Evolutionary conservation across 2,329 filamentous ascomycete species (phyloP).

Genomic region (Ceratocystis destructans): DNA sequence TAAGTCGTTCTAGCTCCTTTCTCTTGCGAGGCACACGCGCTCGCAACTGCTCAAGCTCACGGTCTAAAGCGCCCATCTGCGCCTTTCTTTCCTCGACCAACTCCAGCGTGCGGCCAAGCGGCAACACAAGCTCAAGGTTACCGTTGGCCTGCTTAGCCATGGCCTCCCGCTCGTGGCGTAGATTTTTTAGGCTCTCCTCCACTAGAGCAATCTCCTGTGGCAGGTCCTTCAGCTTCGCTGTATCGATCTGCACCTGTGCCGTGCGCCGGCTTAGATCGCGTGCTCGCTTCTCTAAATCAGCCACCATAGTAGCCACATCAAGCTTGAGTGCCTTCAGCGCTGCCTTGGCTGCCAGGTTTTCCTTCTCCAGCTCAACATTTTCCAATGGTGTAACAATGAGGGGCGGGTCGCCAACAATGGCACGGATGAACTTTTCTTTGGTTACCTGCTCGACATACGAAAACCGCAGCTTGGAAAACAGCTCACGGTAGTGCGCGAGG

Average conservation of each 20-base stretch:
- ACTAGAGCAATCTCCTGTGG: conserved; percentile 37
- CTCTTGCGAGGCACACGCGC: conserved; percentile 50
- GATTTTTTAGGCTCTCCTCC: conserved; percentile 34
- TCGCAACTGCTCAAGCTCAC: conserved; percentile 49
- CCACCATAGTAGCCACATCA: conserved; percentile 60
- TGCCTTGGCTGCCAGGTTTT: conserved; percentile 57
- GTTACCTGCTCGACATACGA: conserved; percentile 97
- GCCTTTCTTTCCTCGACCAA: conserved; percentile 38
- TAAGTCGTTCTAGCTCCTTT: conserved; percentile 52
- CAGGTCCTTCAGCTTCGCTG: conserved; percentile 36
- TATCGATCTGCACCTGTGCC: conserved; percentile 37
- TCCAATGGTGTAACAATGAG: conserved; percentile 70
- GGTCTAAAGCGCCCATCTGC: conserved; percentile 43
- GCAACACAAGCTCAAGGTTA: conserved; percentile 35
- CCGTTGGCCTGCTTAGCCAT: conserved; percentile 21
- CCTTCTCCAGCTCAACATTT: conserved; percentile 60
- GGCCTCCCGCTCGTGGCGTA: conserved; percentile 31
- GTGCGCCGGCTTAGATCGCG: conserved; percentile 43
- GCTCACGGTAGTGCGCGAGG: conserved; percentile 78
- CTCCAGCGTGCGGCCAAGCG: conserved; percentile 42
- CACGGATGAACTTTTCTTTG: conserved; percentile 92
- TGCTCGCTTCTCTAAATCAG: conserved; percentile 53
- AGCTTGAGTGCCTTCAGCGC: conserved; percentile 66
- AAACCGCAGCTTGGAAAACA: conserved; percentile 92
- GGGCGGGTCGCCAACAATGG: conserved; percentile 81